Percentiles rank a stretch among this genome's conserved stretches.
phyloP scores from a whole-genome alignment of 108 stramenopile genomes.

The Cyclotella distinguenda region DNA sequence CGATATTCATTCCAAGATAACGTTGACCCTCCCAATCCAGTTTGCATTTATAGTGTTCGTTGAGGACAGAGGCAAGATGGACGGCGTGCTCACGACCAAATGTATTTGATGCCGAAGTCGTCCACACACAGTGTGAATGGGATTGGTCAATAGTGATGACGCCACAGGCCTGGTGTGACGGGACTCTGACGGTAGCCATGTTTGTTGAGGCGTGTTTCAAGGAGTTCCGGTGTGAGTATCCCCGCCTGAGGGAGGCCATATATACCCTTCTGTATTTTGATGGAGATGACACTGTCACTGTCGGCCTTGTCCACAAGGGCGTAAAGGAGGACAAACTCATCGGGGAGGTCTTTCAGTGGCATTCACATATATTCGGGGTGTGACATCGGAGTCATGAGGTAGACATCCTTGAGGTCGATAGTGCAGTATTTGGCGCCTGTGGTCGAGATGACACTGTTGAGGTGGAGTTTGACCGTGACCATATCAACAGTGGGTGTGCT shows the following conservation, averaged over 20 bases:
- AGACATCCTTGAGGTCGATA: conserved; percentile 51
- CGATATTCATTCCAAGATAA: conserved; percentile 37
- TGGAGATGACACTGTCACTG: conserved; percentile 7
- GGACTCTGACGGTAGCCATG: conserved; percentile 20
- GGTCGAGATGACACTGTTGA: conserved; percentile 52
- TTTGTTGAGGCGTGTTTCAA: conserved; percentile 1
- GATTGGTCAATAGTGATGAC: conserved; percentile 21
- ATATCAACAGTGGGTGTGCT: conserved; percentile 28
- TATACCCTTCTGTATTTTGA: conserved; percentile 31
- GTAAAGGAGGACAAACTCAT: conserved; percentile 26
- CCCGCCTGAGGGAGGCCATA: conserved; percentile 54
- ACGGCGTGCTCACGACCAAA: conserved; percentile 25
- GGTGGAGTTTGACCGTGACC: conserved; percentile 28
- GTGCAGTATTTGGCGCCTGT: conserved; percentile 30
- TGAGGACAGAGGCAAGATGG: conserved; percentile 38
- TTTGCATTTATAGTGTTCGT: conserved; percentile 14
- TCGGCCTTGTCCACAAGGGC: conserved; percentile 2
- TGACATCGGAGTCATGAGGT: conserved; percentile 36
- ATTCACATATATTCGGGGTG: conserved; percentile 46
- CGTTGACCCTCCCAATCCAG: conserved; percentile 31
- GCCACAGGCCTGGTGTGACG: conserved; percentile 49
- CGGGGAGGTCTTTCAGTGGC: conserved; percentile 13
- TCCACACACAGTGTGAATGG: conserved; percentile 47
- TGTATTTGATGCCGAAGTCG: conserved; percentile 56
- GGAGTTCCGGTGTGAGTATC: conserved; percentile 32